phyloP scores from a whole-genome alignment of 768 basidiomycete genomes.

The button mushroom (Agaricus bisporus) region DNA sequence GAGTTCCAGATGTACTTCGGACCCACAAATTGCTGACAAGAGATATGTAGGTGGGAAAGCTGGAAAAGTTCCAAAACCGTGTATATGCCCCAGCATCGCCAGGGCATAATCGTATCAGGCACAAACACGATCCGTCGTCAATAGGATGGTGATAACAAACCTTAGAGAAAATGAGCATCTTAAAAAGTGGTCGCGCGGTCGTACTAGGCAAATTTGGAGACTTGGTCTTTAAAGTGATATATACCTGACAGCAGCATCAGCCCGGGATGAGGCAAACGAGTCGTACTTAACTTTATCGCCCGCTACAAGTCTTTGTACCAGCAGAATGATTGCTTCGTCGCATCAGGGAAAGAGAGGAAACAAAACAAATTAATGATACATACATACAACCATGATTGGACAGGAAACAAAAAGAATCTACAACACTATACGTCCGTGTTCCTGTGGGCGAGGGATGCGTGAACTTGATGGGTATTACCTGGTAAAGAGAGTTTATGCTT shows the following conservation, averaged over 20 bases:
- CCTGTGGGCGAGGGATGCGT: background rate
- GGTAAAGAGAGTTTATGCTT: no score
- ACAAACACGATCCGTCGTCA: no score
- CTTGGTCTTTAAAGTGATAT: background rate
- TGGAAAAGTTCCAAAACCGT: no score
- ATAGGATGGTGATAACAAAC: no score
- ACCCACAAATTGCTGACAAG: no score
- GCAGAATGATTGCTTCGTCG: background rate
- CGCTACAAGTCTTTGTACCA: background rate
- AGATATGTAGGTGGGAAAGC: no score
- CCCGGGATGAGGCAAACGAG: slow-evolving; percentile 7
- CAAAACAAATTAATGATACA: slow-evolving; percentile 8
- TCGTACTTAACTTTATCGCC: slow-evolving; percentile 15
- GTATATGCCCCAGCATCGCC: no score
- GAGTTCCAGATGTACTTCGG: no score
- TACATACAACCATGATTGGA: slow-evolving; percentile 8
- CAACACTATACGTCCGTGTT: slow-evolving; percentile 1
- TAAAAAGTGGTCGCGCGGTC: background rate
- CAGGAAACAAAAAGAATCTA: background rate
- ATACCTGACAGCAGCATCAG: slow-evolving; percentile 15
- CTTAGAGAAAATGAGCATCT: background rate
- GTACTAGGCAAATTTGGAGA: no score
- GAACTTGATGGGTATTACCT: slow-evolving; percentile 9
- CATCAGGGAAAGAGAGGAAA: slow-evolving; percentile 4
- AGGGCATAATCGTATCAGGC: no score